Conservation (phyloP, 2,329 filamentous ascomycete genomes). For the Teratosphaeria gauchensis region DNA sequence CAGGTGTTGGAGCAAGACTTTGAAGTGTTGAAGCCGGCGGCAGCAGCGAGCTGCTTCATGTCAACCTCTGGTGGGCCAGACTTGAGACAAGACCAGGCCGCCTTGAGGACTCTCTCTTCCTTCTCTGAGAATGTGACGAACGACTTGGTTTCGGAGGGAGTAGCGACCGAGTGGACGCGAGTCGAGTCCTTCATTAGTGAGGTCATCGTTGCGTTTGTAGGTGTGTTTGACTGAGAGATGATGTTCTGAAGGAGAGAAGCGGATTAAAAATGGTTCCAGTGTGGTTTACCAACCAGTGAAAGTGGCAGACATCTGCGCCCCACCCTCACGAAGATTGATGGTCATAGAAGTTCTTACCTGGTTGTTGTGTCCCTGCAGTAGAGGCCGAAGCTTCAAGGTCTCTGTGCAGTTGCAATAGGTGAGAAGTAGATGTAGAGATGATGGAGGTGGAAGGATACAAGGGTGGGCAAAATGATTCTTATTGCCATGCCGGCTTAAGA, state of each 20-base stretch:
- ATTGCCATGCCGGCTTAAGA: background rate
- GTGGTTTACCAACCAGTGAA: background rate
- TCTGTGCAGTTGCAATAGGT: background rate
- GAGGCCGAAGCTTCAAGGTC: background rate
- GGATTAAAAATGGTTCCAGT: background rate
- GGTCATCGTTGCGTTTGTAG: background rate
- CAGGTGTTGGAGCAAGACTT: constrained; percentile 28
- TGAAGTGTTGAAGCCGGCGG: constrained; percentile 21
- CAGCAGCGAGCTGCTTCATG: constrained; percentile 18
- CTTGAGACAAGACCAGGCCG: constrained; percentile 25
- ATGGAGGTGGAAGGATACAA: background rate
- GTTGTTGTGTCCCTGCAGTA: background rate
- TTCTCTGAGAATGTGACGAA: constrained; percentile 18
- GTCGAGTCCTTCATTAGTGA: constrained; percentile 3
- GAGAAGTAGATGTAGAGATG: background rate
- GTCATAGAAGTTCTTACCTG: background rate
- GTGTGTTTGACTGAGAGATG: background rate
- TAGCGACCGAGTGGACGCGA: background rate
- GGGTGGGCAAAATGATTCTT: background rate
- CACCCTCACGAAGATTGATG: background rate
- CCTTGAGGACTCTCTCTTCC: constrained; percentile 20
- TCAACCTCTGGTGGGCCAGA: constrained; percentile 25
- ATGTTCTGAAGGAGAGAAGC: background rate
- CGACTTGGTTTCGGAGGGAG: background rate
- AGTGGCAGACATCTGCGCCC: background rate